phyloP scores from a whole-genome alignment of 1,284 basidiomycete genomes.

The Ganoderma multipileum region DNA sequence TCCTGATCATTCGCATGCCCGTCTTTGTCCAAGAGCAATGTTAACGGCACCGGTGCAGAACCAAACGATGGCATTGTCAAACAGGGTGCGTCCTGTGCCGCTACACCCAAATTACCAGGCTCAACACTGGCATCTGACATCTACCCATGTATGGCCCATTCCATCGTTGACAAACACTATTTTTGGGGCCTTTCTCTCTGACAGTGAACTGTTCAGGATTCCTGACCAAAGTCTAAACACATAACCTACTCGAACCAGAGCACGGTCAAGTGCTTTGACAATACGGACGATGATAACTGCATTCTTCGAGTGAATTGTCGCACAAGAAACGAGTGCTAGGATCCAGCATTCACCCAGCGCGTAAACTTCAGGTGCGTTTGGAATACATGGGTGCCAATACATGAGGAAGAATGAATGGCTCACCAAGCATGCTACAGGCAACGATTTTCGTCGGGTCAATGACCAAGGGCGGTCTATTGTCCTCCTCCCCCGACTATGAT shows the following conservation, averaged over 20 bases:
- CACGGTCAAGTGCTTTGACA: background rate
- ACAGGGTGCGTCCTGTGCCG: no score
- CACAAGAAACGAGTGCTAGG: background rate
- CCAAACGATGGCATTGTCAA: background rate
- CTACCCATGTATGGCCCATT: background rate
- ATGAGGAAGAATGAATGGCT: background rate
- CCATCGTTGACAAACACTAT: no score
- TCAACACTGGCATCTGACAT: no score
- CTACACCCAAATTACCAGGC: background rate
- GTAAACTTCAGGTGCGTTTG: background rate
- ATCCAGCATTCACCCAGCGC: no score
- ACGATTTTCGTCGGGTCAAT: background rate
- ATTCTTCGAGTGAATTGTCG: background rate
- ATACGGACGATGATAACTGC: background rate
- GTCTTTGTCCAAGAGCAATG: background rate
- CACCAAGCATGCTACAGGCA: background rate
- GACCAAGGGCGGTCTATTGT: background rate
- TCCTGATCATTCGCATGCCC: background rate
- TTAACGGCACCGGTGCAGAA: background rate
- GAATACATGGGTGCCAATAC: background rate
- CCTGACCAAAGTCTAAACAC: background rate
- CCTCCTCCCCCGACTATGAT: background rate
- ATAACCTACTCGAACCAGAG: background rate
- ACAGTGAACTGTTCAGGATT: no score
- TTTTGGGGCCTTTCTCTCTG: no score